Evolutionary conservation across 306 rosid genomes (phyloP), one percentile per base, ranked within the genome.

Genomic region (Corylus heterophylla): DNA sequence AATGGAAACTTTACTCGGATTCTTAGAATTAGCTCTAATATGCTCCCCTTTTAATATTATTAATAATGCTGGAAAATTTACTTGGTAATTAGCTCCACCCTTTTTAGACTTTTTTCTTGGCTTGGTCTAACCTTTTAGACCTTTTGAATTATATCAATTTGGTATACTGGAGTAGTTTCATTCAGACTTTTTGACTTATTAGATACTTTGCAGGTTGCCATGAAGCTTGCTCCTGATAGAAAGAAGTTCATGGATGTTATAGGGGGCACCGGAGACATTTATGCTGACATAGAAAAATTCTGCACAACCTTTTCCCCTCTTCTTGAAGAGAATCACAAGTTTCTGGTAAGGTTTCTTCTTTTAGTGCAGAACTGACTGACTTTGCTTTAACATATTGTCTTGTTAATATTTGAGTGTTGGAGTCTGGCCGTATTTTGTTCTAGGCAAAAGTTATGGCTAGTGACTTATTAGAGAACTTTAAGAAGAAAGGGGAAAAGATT

Each of bases 171-270:
- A 42, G 12, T 17, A 42, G 17, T 42, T n/a, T 10, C 50, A 67
- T 39, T 67, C 25, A 3, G 72, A 68, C 14, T 3, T 42, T 68
- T 73, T 52, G 63, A 79, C 18, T 80, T 58, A 73, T 48, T 61
- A 6, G 84, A 62, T 66, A 16, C 29, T 78, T 63, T 83, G 71
- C 85, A 96, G 99, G 76, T 96, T 62, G 99, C 99, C 25, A 90
- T 96, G 99, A 96, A 93, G 90, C 93, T 96, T 27, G 99, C 99
- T 76, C 99, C 99, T 9, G 98, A 96, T 75, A 89, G 99, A 78
- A 93, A 90, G 88, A 96, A 93, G 88, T 96, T 96, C 88, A 93
- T 96, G 97, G 98, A 91, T 1, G 97, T 96, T 76, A 70, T 96
- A 69, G 90, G 88, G 37, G 93, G 99, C 74, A 74, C 82, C 2